These are phyloP conservation scores for Domatiomyces globalis DNA, from an alignment of 2,329 filamentous ascomycete species.

Conservation along the genomic window DNA sequence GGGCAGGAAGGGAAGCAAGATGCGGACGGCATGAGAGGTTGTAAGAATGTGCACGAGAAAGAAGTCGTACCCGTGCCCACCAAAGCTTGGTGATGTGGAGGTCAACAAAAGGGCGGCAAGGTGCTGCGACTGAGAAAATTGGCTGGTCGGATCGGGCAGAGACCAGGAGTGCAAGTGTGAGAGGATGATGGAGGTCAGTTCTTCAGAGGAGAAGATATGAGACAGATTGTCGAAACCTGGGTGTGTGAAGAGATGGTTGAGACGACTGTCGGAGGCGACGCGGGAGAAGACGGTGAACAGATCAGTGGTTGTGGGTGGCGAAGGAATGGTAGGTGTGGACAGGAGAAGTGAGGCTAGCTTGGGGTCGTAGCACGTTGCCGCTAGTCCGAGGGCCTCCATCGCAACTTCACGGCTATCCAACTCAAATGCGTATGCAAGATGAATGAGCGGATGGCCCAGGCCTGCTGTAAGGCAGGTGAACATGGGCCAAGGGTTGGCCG, in stretches of 20 bases:
- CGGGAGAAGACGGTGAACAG: constrained; percentile 57
- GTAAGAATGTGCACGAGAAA: constrained; percentile 71
- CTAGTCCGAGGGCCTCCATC: constrained; percentile 71
- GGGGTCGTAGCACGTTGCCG: constrained; percentile 48
- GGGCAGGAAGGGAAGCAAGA: constrained; percentile 66
- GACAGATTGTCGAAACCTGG: constrained; percentile 51
- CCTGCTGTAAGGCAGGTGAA: constrained; percentile 68
- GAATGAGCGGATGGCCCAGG: constrained; percentile 81
- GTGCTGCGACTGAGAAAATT: constrained; percentile 58
- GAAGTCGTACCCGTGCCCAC: constrained; percentile 56
- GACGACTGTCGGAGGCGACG: constrained; percentile 53
- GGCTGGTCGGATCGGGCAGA: constrained; percentile 52
- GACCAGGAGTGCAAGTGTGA: constrained; percentile 89
- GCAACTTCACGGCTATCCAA: constrained; percentile 70
- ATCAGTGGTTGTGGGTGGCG: constrained; percentile 36
- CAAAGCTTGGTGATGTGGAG: constrained; percentile 19
- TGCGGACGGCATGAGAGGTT: constrained; percentile 74
- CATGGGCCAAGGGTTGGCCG: constrained; percentile 39
- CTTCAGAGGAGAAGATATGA: constrained; percentile 52
- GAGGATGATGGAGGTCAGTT: constrained; percentile 47
- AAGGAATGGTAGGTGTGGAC: not conserved
- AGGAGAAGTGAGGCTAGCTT: constrained; percentile 41
- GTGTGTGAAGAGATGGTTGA: constrained; percentile 51
- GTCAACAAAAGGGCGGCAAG: constrained; percentile 35
- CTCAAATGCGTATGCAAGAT: constrained; percentile 87